Conservation (phyloP, 2,329 filamentous ascomycete genomes). For the Emmonsiellopsis sp. region DNA sequence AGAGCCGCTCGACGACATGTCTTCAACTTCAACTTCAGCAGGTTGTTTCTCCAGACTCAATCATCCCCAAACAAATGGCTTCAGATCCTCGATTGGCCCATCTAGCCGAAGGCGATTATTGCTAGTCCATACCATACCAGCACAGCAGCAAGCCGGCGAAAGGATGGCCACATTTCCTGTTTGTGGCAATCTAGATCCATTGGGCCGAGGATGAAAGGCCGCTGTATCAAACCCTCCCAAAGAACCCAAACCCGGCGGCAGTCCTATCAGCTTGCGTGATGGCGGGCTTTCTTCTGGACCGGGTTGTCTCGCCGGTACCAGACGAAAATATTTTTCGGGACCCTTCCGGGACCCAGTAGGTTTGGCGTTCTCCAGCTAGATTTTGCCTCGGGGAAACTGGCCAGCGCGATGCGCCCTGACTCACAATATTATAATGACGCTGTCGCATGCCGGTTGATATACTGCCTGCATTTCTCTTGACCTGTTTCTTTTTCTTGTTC, state of each 20-base stretch:
- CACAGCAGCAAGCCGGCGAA: neutral
- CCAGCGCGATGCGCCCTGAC: neutral
- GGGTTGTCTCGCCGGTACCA: constrained; percentile 1
- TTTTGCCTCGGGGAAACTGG: constrained; percentile 5
- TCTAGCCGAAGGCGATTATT: too few relatives aligned
- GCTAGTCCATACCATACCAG: neutral
- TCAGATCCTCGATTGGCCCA: too few relatives aligned
- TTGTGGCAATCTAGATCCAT: neutral
- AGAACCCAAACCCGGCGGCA: neutral
- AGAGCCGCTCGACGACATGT: too few relatives aligned
- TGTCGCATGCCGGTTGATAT: constrained; percentile 1
- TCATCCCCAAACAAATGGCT: too few relatives aligned
- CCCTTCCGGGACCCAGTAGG: neutral
- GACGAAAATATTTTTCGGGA: neutral
- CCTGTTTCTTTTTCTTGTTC: neutral
- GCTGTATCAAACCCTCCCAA: neutral
- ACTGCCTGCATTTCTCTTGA: neutral
- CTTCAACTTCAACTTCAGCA: too few relatives aligned
- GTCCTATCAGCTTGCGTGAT: neutral
- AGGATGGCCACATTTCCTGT: neutral
- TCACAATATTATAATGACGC: neutral
- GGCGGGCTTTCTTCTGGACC: neutral
- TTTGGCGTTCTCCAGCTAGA: neutral
- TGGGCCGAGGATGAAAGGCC: constrained; percentile 2
- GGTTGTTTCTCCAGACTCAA: too few relatives aligned